These are phyloP conservation scores for Aspergillus egyptiacus DNA, from an alignment of 495 filamentous ascomycete species.

Conservation along the genomic window DNA sequence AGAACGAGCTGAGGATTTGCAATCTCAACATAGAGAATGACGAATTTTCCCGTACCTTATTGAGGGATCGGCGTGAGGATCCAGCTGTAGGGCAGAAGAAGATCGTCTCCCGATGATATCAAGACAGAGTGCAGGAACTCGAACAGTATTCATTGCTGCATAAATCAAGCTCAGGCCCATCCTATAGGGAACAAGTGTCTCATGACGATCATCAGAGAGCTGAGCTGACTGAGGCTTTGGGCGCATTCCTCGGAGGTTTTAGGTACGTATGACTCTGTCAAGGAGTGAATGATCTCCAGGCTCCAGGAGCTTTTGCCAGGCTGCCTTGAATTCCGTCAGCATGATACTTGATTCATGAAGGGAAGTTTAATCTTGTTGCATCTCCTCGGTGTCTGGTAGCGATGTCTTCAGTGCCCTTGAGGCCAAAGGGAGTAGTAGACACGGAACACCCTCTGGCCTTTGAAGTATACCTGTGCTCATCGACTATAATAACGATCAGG, in stretches of 20 bases:
- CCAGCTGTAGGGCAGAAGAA: not conserved
- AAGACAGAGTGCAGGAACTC: slow-evolving; percentile 5
- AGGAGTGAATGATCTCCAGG: not conserved
- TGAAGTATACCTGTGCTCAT: no score
- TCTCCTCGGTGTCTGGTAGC: no score
- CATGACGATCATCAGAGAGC: slow-evolving; percentile 14
- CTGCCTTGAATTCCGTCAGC: not conserved
- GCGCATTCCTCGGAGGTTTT: slow-evolving; percentile 22
- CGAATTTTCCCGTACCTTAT: not conserved
- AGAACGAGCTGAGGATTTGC: not conserved
- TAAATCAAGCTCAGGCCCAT: not conserved
- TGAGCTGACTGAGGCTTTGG: not conserved
- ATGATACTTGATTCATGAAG: not conserved
- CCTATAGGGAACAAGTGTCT: not conserved
- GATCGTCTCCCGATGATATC: not conserved
- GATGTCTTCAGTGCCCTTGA: no score
- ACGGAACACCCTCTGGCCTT: no score
- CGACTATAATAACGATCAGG: no score
- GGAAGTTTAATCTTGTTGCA: no score
- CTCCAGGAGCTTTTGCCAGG: not conserved
- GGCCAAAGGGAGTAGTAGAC: no score
- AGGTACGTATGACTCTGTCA: slow-evolving; percentile 4
- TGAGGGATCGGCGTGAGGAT: not conserved
- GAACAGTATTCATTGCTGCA: not conserved
- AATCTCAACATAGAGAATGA: not conserved